Base-by-base conservation (phyloP, 306 rosid species). In the Rosa chinensis region DNA sequence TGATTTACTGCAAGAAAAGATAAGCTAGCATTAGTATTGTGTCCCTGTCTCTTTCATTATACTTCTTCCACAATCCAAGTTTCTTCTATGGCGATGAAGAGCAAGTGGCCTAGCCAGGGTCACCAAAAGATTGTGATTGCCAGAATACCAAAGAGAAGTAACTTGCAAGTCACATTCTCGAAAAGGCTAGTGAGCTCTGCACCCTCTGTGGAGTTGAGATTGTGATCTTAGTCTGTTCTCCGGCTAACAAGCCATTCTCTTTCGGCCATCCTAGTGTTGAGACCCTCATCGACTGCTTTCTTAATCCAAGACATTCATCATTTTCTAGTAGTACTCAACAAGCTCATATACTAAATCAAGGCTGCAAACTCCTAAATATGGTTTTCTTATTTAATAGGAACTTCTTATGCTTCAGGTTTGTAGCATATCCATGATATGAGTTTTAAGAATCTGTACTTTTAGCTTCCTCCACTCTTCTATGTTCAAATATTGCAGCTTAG, bases 111-210 rank as follows among this genome's bases (percentile, higher is more conserved):
- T 52, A 37, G 35, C 32, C 48, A 17, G 35, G 66, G 77, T 73
- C 35, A 25, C 28, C 45, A 73, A 55, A 72, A 73, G 50, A 73
- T 74, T 25, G 25, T 25, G 25, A 25, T 25, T 25, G 25, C 25
- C 25, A 25, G 25, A 25, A 25, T 25, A 9, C 9, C 64, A 8
- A 55, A 73, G 50, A 55, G 50, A 37, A 55, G 52, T 20, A 74
- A 74, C 14, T 40, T 73, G 52, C 37, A 73, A 39, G 66, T 74
- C 37, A 74, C 66, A 74, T 74, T 55, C 77, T 74, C 77, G 2
- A 74, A 55, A 39, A 72, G 63, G 76, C 63, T 1, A 53, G 52
- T 53, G 77, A 74, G n/a, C 66, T 74, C 11, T 74, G 66, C 25
- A 25, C 25, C 20, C 39, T 73, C 16, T 74, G 77, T 5, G 39